phyloP scores from a whole-genome alignment of 2,329 filamentous ascomycete species.

The Nigrospora osmanthi region DNA sequence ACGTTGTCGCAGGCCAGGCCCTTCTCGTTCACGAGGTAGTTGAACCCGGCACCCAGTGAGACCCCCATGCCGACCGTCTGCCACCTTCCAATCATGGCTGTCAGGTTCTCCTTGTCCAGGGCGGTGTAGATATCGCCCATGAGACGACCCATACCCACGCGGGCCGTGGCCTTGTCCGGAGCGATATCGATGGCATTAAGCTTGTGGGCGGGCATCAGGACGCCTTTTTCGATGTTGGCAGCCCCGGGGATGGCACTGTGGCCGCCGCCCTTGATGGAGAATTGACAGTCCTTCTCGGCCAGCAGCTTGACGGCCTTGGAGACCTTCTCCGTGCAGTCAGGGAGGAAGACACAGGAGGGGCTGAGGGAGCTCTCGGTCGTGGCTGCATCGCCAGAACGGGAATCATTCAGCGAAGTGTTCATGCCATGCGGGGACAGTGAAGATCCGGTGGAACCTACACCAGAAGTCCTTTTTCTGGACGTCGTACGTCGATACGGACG shows the following conservation, averaged over 20 bases:
- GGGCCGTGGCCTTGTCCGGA: conserved; percentile 23
- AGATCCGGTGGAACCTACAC: no score
- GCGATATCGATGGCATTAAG: conserved; percentile 27
- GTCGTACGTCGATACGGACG: no score
- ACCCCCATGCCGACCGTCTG: conserved; percentile 8
- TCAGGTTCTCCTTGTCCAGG: conserved; percentile 26
- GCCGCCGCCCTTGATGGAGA: conserved; percentile 22
- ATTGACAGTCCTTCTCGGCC: conserved; percentile 3
- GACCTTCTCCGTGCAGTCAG: neutral
- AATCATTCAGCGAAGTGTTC: no score
- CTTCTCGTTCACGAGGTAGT: conserved; percentile 5
- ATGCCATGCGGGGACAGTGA: no score
- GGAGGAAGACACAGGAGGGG: no score
- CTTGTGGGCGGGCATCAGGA: conserved; percentile 2
- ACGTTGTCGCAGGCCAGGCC: conserved; percentile 10
- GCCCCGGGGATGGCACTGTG: conserved; percentile 19
- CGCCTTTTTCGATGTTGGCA: conserved; percentile 3
- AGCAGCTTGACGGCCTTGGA: neutral
- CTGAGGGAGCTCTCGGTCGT: no score
- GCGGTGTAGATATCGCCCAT: conserved; percentile 33
- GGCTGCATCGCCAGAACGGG: no score
- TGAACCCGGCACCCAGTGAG: conserved; percentile 9
- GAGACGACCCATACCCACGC: conserved; percentile 32
- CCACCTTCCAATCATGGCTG: conserved; percentile 7
- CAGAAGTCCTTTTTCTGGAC: no score